Percentiles rank a stretch among this genome's conserved stretches.
These are phyloP conservation scores for Penicillium hordei DNA, from an alignment of 2,329 filamentous ascomycete genomes.

Conservation along the genomic window DNA sequence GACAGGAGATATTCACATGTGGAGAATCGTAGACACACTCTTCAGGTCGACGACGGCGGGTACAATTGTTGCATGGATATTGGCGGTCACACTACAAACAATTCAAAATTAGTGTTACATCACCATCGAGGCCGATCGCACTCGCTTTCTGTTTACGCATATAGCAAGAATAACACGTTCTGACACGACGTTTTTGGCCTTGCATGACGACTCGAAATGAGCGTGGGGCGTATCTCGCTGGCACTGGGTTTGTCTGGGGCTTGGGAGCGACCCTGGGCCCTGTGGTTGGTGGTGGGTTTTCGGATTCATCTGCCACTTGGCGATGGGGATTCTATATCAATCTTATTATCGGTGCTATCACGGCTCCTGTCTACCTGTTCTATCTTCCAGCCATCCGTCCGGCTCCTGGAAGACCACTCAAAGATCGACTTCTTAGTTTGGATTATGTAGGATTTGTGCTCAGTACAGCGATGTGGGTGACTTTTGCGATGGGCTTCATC, in stretches of 20 bases:
- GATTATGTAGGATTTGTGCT: neutral
- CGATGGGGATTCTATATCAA: constrained; percentile 55
- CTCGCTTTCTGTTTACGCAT: neutral
- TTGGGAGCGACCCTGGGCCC: constrained; percentile 38
- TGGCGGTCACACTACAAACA: neutral
- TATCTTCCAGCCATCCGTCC: no score
- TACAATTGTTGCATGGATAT: constrained; percentile 5
- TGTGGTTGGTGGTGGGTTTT: constrained; percentile 40
- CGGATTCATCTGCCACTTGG: constrained; percentile 29
- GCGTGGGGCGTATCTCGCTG: constrained; percentile 28
- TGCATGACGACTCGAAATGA: neutral
- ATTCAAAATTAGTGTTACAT: neutral
- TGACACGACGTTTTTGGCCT: neutral
- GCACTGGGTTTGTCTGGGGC: constrained; percentile 34
- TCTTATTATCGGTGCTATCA: constrained; percentile 46
- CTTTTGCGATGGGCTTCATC: neutral
- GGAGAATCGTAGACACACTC: neutral
- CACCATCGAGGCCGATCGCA: neutral
- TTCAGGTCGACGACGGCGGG: constrained; percentile 1
- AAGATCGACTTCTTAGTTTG: neutral
- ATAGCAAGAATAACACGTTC: neutral
- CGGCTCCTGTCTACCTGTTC: constrained; percentile 6
- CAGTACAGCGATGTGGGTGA: neutral
- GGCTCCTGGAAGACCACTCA: no score
- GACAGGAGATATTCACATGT: neutral